Evolutionary conservation across 768 basidiomycete genomes (phyloP), one percentile per base, ranked within the genome.

Genomic region (Lanmaoa rubissima): DNA sequence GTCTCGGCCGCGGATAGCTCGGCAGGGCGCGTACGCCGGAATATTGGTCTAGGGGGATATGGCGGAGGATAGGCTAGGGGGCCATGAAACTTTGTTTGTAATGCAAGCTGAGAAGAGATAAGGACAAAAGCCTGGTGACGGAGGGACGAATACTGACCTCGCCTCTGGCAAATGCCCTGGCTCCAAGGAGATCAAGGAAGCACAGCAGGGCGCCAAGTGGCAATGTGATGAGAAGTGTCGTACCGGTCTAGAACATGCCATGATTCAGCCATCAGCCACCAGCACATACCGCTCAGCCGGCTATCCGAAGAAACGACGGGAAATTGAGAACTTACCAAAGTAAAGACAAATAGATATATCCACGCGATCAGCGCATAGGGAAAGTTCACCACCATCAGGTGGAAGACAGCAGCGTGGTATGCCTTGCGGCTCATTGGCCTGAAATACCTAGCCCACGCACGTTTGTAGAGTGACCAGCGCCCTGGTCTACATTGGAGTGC

Each of bases 291-390:
- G 55, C 57, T 55, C n/a, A 35, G 31, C 28, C 24, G 32, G 40
- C 26, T 36, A 50, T 38, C 40, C 41, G 47, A 34, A 17, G 13
- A 19, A 16, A 12, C 34, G 17, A 36, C 7, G 24, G 44, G 43
- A 41, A 6, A 42, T n/a, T 19, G 36, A 48, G 31, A 36, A 16
- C 86, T 62, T 63, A 91, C 90, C 71, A 93, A 73, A 0, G 90
- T 92, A 64, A 92, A 88, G 12, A 90, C 83, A 62, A 92, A 90
- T 16, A 89, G 75, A 66, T 83, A 92, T 11, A 90, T 66, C 85
- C 87, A 92, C n/a, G 88, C 86, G n/a, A 76, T 66, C 56, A 92
- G 71, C 16, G 88, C 88, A 63, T 82, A 92, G 0, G 90, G 90
- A 64, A 93, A 90, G 71, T 93, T 92, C 63, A 92, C 46, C 26